These are phyloP conservation scores for Cunninghamia lanceolata DNA, from an alignment of 75 land plant species.

Conservation along the genomic window DNA sequence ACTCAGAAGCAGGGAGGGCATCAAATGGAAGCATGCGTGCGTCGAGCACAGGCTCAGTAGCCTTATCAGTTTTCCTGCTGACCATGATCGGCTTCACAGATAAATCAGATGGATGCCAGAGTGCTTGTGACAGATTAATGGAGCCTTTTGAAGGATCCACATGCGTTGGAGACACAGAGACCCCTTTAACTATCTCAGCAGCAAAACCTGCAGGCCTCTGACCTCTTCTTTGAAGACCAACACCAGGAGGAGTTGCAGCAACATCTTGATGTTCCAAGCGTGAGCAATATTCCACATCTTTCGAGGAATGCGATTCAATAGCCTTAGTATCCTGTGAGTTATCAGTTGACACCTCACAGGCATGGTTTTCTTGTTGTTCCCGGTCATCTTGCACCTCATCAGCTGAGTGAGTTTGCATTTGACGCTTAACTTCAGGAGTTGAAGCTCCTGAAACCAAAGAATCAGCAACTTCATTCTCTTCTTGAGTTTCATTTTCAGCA, in stretches of 20 bases:
- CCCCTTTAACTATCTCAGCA: constrained; percentile 33
- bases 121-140: constrained; percentile 46
- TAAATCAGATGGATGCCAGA: constrained; percentile 96
- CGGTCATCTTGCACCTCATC: constrained; percentile 14
- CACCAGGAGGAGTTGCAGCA: constrained; percentile 71
- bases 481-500: constrained; percentile 60
- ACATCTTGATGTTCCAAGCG: constrained; percentile 32
- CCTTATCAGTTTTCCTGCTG: constrained; percentile 73
- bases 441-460: constrained; percentile 24
- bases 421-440: constrained; percentile 30
- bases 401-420: constrained; percentile 18
- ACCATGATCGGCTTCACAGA: constrained; percentile 94
- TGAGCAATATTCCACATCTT: constrained; percentile 27
- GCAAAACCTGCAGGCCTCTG: constrained; percentile 22
- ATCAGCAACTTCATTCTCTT: constrained; percentile 59
- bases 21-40: constrained; percentile 71
- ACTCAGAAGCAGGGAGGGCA: constrained; percentile 55
- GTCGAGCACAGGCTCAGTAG: constrained; percentile 38
- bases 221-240: constrained; percentile 54
- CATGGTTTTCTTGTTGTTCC: constrained; percentile 6
- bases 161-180: constrained; percentile 21
- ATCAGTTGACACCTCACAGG: background rate
- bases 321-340: background rate
- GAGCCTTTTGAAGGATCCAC: constrained; percentile 49
- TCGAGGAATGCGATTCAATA: constrained; percentile 13